Conservation (phyloP, 1,284 basidiomycete genomes). For the Crucibulum parvulum region DNA sequence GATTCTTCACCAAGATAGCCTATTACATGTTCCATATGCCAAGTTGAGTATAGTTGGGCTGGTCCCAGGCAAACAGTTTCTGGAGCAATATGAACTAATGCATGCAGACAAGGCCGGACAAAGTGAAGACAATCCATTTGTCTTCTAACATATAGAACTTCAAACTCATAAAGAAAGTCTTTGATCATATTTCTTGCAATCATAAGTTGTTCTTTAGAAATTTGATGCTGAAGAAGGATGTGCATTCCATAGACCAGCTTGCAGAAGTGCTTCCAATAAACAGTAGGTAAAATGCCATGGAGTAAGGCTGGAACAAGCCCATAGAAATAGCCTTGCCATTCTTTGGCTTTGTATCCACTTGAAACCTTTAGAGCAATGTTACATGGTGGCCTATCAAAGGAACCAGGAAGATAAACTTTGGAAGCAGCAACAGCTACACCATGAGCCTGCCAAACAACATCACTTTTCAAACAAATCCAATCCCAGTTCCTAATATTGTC, state of each 20-base stretch:
- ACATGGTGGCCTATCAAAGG: constrained; percentile 40
- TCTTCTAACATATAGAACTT: constrained; percentile 33
- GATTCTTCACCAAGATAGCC: neutral
- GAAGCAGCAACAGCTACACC: constrained; percentile 34
- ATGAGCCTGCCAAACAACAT: constrained; percentile 41
- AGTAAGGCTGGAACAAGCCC: constrained; percentile 44
- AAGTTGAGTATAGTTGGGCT: constrained; percentile 24
- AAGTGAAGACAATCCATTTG: constrained; percentile 29
- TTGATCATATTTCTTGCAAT: constrained; percentile 18
- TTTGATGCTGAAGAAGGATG: constrained; percentile 31
- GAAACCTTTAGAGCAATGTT: constrained; percentile 44
- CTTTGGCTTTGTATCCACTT: constrained; percentile 47
- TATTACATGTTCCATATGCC: constrained; percentile 36
- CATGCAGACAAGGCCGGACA: constrained; percentile 26
- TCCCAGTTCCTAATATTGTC: constrained; percentile 35
- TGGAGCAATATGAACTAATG: constrained; percentile 22
- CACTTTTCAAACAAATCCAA: constrained; percentile 37
- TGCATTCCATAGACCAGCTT: constrained; percentile 38
- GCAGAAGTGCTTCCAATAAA: constrained; percentile 40
- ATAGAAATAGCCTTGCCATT: constrained; percentile 42
- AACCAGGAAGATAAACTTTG: constrained; percentile 30
- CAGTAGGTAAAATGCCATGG: constrained; percentile 29
- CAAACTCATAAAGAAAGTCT: constrained; percentile 31
- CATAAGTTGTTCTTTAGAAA: constrained; percentile 19
- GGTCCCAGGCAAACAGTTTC: constrained; percentile 26